Evolutionary conservation across 805 yeast species (phyloP).

Genomic region (Cyberlindnera lachancei): DNA sequence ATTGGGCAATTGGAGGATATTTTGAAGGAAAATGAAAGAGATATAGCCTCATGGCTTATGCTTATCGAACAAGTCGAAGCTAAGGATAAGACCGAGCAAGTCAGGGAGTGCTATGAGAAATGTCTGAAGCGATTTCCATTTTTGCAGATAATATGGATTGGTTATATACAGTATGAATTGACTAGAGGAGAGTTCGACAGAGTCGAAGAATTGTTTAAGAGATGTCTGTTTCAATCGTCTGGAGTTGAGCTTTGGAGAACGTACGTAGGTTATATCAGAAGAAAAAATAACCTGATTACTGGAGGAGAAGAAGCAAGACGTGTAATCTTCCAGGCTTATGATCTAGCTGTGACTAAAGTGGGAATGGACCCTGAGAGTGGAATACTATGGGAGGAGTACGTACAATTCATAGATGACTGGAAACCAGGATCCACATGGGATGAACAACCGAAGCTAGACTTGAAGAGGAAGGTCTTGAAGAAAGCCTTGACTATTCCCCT

Average conservation of each 20-base stretch:
- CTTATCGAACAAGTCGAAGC: slow-evolving; percentile 40
- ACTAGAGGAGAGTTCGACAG: slow-evolving; percentile 55
- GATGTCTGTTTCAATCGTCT: slow-evolving; percentile 53
- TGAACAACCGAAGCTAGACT: slow-evolving; percentile 70
- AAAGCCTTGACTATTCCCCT: slow-evolving; percentile 71
- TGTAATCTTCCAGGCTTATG: slow-evolving; percentile 72
- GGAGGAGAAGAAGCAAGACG: slow-evolving; percentile 79
- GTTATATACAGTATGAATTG: slow-evolving; percentile 58
- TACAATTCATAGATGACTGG: slow-evolving; percentile 74
- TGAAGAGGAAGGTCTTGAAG: slow-evolving; percentile 65
- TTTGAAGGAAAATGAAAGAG: slow-evolving; percentile 42
- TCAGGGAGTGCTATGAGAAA: slow-evolving; percentile 49
- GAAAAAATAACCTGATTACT: slow-evolving; percentile 57
- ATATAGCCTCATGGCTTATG: slow-evolving; percentile 49
- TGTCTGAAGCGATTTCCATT: slow-evolving; percentile 60
- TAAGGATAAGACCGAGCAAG: slow-evolving; percentile 53
- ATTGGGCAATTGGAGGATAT: slow-evolving; percentile 54
- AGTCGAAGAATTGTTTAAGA: slow-evolving; percentile 60
- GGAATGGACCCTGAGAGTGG: slow-evolving; percentile 73
- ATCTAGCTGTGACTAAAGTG: slow-evolving; percentile 68
- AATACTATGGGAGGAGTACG: slow-evolving; percentile 71
- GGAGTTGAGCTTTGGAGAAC: slow-evolving; percentile 66
- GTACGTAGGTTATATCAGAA: slow-evolving; percentile 73
- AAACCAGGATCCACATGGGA: slow-evolving; percentile 78
- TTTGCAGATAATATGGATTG: slow-evolving; percentile 68